Percentiles rank a stretch among this genome's conserved stretches.
Conservation (phyloP, 345 rosid species). For the Pistacia integerrima region DNA sequence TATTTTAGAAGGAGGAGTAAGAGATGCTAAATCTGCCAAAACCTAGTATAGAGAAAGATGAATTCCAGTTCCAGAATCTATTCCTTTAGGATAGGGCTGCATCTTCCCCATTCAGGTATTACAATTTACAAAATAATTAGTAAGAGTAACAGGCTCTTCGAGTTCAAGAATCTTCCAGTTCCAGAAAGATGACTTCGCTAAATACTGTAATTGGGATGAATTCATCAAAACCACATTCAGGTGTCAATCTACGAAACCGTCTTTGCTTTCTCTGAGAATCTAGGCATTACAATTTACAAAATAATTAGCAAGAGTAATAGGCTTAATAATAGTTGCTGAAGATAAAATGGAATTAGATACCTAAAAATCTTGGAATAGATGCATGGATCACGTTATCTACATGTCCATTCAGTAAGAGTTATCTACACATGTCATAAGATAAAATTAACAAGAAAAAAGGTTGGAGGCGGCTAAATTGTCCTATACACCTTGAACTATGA, state of each 20-base stretch:
- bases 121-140: constrained; percentile 5
- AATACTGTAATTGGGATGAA: constrained; percentile 28
- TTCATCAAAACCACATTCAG: constrained; percentile 46
- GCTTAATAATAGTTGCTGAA: background rate
- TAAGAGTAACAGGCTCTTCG: background rate
- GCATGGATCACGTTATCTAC: too few species aligned
- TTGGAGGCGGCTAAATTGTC: too few species aligned
- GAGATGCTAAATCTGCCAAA: constrained; percentile 23
- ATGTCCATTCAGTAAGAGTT: too few species aligned
- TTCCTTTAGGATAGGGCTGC: constrained; percentile 38
- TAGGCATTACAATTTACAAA: constrained; percentile 14
- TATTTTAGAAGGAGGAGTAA: constrained; percentile 30
- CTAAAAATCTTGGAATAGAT: too few species aligned
- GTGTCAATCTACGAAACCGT: constrained; percentile 32
- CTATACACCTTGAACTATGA: constrained; percentile 35
- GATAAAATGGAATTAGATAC: background rate
- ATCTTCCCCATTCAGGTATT: constrained; percentile 32
- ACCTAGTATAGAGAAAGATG: constrained; percentile 35
- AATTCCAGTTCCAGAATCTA: constrained; percentile 22
- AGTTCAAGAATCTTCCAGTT: constrained; percentile 26
- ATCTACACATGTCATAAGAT: background rate
- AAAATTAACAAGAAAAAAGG: background rate
- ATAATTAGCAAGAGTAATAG: background rate
- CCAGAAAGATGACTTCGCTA: constrained; percentile 26
- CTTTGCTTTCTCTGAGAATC: constrained; percentile 36